Conservation (phyloP, 2,329 filamentous ascomycete species). For the Ceratocystis colombiana region DNA sequence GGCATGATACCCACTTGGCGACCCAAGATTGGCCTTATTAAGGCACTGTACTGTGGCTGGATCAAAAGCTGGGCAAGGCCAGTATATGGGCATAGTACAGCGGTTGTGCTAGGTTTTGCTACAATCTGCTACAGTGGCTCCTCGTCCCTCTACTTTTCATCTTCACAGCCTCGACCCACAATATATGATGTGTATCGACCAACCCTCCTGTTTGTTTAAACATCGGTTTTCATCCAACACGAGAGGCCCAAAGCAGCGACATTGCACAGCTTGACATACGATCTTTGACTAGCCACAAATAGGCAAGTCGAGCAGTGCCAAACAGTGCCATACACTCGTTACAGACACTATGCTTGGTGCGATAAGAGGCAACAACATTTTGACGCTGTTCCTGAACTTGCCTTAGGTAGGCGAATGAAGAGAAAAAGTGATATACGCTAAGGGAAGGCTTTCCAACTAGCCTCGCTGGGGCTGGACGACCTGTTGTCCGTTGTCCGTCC, state of each 20-base stretch:
- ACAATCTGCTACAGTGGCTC: background rate
- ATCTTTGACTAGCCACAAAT: background rate
- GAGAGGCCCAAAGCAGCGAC: background rate
- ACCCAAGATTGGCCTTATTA: too few relatives aligned
- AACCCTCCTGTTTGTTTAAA: too few relatives aligned
- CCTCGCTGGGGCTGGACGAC: too few relatives aligned
- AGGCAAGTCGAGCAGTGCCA: background rate
- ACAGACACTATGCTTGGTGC: background rate
- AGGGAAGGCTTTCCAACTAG: background rate
- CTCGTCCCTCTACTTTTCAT: background rate
- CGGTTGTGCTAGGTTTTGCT: background rate
- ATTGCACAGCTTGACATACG: background rate
- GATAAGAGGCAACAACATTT: background rate
- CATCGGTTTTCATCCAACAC: background rate
- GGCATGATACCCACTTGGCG: too few relatives aligned
- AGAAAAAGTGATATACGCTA: background rate
- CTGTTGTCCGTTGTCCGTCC: background rate
- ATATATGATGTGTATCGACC: too few relatives aligned
- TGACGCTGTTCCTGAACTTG: background rate
- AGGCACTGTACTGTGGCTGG: too few relatives aligned
- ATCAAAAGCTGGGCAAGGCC: too few relatives aligned
- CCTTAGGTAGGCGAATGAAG: background rate
- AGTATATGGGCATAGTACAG: background rate
- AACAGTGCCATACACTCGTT: background rate
- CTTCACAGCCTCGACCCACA: background rate